Evolutionary conservation across 352 stramenopile genomes (phyloP).

Genomic region (Plasmopara muralis): DNA sequence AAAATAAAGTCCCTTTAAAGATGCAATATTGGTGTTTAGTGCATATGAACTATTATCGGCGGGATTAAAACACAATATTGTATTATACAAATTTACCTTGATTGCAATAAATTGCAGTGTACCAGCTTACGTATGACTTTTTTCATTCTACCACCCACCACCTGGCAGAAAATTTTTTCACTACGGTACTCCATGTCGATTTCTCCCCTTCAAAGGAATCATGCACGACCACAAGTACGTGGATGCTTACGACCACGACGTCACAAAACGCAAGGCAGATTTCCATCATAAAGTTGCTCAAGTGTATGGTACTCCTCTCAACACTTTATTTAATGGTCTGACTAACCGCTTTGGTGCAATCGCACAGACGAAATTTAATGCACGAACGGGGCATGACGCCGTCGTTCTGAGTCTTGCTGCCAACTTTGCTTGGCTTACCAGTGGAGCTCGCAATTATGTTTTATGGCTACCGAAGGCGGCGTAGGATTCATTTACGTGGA

Average conservation of each 20-base stretch:
- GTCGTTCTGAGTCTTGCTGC: constrained; percentile 48
- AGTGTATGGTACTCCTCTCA: constrained; percentile 27
- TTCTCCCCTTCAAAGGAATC: neutral
- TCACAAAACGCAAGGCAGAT: constrained; percentile 33
- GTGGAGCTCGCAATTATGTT: constrained; percentile 53
- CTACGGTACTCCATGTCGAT: too few species aligned
- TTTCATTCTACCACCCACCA: too few species aligned
- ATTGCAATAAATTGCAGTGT: too few species aligned
- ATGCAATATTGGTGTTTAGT: too few species aligned
- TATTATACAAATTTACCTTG: too few species aligned
- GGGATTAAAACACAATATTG: too few species aligned
- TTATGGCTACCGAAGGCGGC: constrained; percentile 62
- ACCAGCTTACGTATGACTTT: too few species aligned
- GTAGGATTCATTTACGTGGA: constrained; percentile 62
- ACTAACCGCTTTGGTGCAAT: neutral
- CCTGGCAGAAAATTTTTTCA: too few species aligned
- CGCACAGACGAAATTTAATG: constrained; percentile 36
- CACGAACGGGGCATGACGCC: constrained; percentile 30
- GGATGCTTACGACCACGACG: constrained; percentile 43
- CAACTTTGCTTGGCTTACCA: constrained; percentile 69
- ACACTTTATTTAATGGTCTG: neutral
- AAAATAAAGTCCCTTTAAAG: too few species aligned
- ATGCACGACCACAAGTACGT: constrained; percentile 63
- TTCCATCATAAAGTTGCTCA: constrained; percentile 40
- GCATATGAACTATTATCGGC: too few species aligned